Evolutionary conservation across 257 asterid genomes (phyloP).

Genomic region (Prunella vulgaris): DNA sequence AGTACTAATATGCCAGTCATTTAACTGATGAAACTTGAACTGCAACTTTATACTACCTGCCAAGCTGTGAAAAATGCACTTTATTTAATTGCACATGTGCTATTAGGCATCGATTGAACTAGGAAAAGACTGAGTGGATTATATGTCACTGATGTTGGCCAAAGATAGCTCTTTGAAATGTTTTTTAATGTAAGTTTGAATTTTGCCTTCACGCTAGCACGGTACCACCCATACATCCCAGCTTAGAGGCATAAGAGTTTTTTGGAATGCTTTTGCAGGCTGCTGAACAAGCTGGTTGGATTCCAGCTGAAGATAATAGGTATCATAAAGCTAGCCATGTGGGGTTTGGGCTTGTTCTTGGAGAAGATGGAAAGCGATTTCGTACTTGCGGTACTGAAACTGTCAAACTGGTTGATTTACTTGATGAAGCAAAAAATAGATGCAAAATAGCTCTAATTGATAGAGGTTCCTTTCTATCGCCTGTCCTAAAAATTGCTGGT

Average conservation of each 20-base stretch:
- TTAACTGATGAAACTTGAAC: constrained; percentile 9
- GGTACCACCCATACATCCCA: neutral
- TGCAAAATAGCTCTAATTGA: constrained; percentile 67
- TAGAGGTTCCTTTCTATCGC: constrained; percentile 51
- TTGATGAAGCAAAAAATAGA: constrained; percentile 83
- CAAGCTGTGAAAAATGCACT: neutral
- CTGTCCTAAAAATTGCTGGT: neutral
- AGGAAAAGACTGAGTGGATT: constrained; percentile 94
- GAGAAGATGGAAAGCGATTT: constrained; percentile 89
- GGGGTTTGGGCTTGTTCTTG: constrained; percentile 90
- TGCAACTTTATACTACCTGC: constrained; percentile 5
- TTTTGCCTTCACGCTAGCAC: neutral
- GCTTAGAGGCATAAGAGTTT: constrained; percentile 15
- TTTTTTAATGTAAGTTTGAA: constrained; percentile 67
- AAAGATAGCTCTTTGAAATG: constrained; percentile 90
- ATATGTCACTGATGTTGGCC: constrained; percentile 92
- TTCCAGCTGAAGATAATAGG: constrained; percentile 60
- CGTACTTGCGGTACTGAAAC: constrained; percentile 91
- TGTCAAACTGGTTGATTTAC: constrained; percentile 80
- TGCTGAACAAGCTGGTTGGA: constrained; percentile 87
- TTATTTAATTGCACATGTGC: constrained; percentile 7
- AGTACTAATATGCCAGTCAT: neutral
- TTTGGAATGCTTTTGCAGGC: constrained; percentile 51
- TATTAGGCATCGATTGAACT: constrained; percentile 82
- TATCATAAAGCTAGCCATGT: constrained; percentile 84